Evolutionary conservation across 2,329 filamentous ascomycete genomes (phyloP).

Genomic region (Simplicillium sp.): DNA sequence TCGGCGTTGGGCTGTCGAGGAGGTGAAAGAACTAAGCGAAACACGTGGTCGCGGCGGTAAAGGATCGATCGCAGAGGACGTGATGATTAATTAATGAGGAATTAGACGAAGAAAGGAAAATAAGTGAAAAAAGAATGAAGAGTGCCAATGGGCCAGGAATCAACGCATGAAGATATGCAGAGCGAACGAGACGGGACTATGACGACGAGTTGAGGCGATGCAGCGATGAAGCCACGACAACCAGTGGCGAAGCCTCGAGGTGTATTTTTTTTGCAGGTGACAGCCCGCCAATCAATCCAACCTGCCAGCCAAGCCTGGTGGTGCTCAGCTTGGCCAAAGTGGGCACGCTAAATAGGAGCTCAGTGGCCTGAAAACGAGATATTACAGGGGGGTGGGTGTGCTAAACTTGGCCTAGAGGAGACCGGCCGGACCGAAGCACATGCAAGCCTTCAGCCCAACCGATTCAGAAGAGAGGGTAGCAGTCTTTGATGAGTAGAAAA

Average conservation of each 20-base stretch:
- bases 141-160: neutral
- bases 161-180: neutral
- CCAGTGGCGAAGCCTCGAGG: constrained; percentile 12
- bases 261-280: neutral
- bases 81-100: constrained; percentile 2
- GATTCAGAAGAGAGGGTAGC: too few relatives aligned
- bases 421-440: too few relatives aligned
- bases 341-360: too few relatives aligned
- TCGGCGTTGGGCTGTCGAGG: neutral
- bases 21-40: neutral
- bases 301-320: too few relatives aligned
- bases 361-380: too few relatives aligned
- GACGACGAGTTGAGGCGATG: neutral
- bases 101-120: constrained; percentile 6
- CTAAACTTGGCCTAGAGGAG: too few relatives aligned
- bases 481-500: too few relatives aligned
- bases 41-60: neutral
- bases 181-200: constrained; percentile 2
- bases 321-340: too few relatives aligned
- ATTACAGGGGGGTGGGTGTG: too few relatives aligned
- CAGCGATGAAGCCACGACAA: constrained; percentile 12
- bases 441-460: too few relatives aligned
- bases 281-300: too few relatives aligned
- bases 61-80: neutral
- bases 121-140: neutral